A percentile compares a stretch with the other conserved stretches of the same genome.
These are phyloP conservation scores for Lithospermum erythrorhizon DNA, from an alignment of 257 asterid species.

Conservation along the genomic window DNA sequence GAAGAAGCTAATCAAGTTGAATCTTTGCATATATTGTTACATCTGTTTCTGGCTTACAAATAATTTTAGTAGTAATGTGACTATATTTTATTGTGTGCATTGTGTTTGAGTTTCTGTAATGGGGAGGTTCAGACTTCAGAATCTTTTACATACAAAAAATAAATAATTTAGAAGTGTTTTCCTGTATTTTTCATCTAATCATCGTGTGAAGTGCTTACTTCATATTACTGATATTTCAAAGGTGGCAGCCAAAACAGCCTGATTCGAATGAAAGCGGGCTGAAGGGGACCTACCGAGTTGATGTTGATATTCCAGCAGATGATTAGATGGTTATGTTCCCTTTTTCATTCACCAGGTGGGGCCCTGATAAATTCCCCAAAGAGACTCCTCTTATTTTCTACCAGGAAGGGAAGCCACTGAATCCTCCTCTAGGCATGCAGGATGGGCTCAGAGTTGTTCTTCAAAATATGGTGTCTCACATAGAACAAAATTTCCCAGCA, in stretches of 20 bases:
- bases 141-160: neutral
- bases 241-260: slow-evolving; percentile 68
- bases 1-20: no score
- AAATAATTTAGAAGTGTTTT: neutral
- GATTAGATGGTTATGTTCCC: slow-evolving; percentile 53
- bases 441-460: slow-evolving; percentile 67
- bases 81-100: neutral
- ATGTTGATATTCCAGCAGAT: slow-evolving; percentile 72
- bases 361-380: slow-evolving; percentile 73
- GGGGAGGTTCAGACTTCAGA: neutral
- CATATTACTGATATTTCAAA: slow-evolving; percentile 49
- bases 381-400: slow-evolving; percentile 81
- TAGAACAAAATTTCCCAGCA: slow-evolving; percentile 48
- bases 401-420: slow-evolving; percentile 56
- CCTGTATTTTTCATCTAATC: neutral
- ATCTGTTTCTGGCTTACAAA: no score
- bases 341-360: slow-evolving; percentile 58
- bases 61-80: neutral
- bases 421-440: slow-evolving; percentile 51
- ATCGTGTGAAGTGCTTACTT: slow-evolving; percentile 37
- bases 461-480: slow-evolving; percentile 55
- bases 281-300: slow-evolving; percentile 68
- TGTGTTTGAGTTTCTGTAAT: neutral
- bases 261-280: slow-evolving; percentile 35
- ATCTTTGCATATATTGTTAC: no score